phyloP scores from a whole-genome alignment of 2,329 filamentous ascomycete species.

The Zasmidium cellare region DNA sequence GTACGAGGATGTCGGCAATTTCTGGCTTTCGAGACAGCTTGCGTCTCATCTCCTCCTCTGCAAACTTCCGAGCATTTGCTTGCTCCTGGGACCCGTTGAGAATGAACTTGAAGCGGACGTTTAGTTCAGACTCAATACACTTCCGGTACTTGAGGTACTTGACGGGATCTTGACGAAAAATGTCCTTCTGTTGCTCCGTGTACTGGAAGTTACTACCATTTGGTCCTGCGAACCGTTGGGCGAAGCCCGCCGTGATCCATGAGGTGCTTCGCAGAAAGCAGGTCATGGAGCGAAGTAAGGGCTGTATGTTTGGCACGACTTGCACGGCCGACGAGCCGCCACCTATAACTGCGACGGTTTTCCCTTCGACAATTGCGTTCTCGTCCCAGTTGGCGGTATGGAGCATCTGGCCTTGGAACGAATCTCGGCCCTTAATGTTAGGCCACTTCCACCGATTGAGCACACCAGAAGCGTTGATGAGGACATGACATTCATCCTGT shows the following conservation, averaged over 20 bases:
- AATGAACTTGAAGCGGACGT: constrained; percentile 54
- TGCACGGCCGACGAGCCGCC: constrained; percentile 40
- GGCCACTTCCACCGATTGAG: constrained; percentile 40
- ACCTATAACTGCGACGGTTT: constrained; percentile 41
- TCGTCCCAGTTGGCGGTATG: constrained; percentile 42
- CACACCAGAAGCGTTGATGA: constrained; percentile 31
- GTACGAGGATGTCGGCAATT: constrained; percentile 46
- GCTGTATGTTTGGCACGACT: constrained; percentile 39
- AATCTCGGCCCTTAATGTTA: constrained; percentile 38
- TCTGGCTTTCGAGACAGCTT: constrained; percentile 37
- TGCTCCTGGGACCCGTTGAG: constrained; percentile 21
- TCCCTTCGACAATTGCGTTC: constrained; percentile 31
- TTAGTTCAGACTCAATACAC: constrained; percentile 50
- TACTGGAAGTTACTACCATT: constrained; percentile 50
- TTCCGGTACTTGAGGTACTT: constrained; percentile 48
- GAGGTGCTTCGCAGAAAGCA: constrained; percentile 3
- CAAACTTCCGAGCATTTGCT: constrained; percentile 17
- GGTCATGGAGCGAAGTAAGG: neutral
- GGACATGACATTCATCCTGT: constrained; percentile 32
- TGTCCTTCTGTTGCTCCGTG: constrained; percentile 40
- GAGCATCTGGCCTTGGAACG: constrained; percentile 39
- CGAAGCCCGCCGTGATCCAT: constrained; percentile 35
- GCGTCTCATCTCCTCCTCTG: constrained; percentile 39
- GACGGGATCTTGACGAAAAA: constrained; percentile 39
- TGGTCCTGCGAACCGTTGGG: constrained; percentile 44